phyloP scores from a whole-genome alignment of 768 basidiomycete species.

The Exidia glandulosa region DNA sequence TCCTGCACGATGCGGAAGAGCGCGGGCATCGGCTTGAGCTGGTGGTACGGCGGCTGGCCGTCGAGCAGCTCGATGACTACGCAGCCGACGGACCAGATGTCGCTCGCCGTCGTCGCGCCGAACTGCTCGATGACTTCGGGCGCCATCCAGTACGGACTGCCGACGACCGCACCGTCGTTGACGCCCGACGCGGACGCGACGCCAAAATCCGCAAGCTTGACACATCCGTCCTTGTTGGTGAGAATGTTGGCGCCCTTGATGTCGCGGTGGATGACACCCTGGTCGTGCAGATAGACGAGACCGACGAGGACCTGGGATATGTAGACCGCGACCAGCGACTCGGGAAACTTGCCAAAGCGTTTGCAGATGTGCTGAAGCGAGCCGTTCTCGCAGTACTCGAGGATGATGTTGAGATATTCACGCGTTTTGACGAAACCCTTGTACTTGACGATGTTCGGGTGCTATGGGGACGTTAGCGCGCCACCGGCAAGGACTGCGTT shows the following conservation, averaged over 20 bases:
- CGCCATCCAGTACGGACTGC: conserved; percentile 99
- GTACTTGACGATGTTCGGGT: conserved; percentile 97
- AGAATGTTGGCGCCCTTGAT: conserved; percentile 99
- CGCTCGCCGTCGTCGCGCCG: conserved; percentile 92
- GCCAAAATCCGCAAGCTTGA: conserved; percentile 98
- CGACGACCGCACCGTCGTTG: conserved; percentile 86
- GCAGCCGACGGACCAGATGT: conserved; percentile 97
- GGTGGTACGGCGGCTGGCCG: conserved; percentile 91
- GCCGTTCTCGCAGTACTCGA: conserved; percentile 99
- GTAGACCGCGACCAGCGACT: conserved; percentile 91
- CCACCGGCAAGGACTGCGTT: not conserved
- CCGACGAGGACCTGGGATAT: conserved; percentile 95
- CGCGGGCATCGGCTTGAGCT: conserved; percentile 95
- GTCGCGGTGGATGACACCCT: conserved; percentile 98
- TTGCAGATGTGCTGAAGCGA: conserved; percentile 92
- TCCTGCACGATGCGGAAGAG: conserved; percentile 98
- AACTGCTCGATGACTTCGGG: conserved; percentile 98
- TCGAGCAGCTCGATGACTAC: conserved; percentile 92
- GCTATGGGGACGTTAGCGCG: conserved; percentile 33
- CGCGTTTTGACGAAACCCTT: conserved; percentile 94
- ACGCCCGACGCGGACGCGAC: conserved; percentile 76
- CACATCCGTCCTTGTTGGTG: conserved; percentile 96
- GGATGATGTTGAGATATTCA: conserved; percentile 90
- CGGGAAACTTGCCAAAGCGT: conserved; percentile 97
- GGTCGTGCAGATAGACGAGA: conserved; percentile 92